A percentile compares a stretch with the other conserved stretches of the same genome.
Conservation (phyloP, 2,329 filamentous ascomycete species). For the Colletotrichum scovillei region DNA sequence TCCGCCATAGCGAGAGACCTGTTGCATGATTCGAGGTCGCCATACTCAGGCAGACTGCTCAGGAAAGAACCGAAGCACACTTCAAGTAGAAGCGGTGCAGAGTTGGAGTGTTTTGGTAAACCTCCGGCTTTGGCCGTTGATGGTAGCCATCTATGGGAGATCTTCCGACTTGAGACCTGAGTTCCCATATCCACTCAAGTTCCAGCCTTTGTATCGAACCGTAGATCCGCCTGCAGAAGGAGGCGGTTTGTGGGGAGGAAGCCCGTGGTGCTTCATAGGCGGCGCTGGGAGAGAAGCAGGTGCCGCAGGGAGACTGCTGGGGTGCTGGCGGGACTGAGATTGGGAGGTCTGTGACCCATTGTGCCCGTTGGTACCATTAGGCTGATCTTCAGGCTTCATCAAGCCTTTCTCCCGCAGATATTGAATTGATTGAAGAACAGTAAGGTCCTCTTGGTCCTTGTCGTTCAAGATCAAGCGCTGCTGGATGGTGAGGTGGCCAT, state of each 20-base stretch:
- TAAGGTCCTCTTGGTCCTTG: constrained; percentile 75
- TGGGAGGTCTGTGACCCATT: neutral
- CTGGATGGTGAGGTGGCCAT: constrained; percentile 73
- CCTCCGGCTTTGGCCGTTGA: neutral
- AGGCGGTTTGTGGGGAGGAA: constrained; percentile 48
- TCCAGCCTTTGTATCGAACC: constrained; percentile 52
- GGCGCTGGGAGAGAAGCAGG: constrained; percentile 50
- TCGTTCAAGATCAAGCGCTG: constrained; percentile 75
- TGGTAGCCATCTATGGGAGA: constrained; percentile 39
- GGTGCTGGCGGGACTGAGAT: constrained; percentile 13
- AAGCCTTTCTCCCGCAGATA: constrained; percentile 72
- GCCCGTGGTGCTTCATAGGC: constrained; percentile 42
- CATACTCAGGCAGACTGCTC: constrained; percentile 25
- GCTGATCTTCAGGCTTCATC: constrained; percentile 50
- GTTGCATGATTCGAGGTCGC: constrained; percentile 4
- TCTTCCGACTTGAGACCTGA: constrained; percentile 50
- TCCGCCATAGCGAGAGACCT: constrained; percentile 31
- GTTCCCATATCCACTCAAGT: constrained; percentile 53
- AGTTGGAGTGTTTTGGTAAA: neutral
- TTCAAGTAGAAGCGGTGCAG: neutral
- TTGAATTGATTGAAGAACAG: constrained; percentile 73
- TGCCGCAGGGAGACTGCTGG: constrained; percentile 49
- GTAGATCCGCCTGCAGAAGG: constrained; percentile 39
- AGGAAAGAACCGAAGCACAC: neutral
- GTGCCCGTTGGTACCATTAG: constrained; percentile 37